Conservation (phyloP, 192 early-diverging fungal genomes). For the Hyaloraphidium curvatum region DNA sequence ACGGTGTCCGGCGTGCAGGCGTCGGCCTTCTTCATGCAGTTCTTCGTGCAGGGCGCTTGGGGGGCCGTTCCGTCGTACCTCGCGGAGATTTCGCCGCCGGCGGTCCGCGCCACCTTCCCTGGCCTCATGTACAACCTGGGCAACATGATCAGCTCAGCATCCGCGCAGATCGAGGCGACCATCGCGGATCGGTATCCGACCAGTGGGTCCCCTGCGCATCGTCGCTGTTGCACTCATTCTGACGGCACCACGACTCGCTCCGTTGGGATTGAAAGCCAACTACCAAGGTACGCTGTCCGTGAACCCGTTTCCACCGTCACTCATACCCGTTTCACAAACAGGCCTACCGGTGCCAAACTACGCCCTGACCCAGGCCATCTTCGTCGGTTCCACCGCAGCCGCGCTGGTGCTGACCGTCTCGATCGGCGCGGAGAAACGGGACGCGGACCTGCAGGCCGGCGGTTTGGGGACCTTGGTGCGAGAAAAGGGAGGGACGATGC, state of each 20-base stretch:
- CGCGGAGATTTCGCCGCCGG: constrained; percentile 43
- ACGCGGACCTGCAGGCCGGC: constrained; percentile 33
- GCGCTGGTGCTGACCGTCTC: constrained; percentile 21
- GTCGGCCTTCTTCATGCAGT: constrained; percentile 29
- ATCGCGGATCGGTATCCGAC: constrained; percentile 19
- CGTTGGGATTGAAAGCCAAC: constrained; percentile 11
- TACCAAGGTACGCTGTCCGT: constrained; percentile 4
- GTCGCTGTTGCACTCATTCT: constrained; percentile 17
- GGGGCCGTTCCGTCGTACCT: constrained; percentile 52
- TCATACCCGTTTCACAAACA: too few species aligned
- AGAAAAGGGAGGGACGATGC: too few species aligned
- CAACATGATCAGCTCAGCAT: constrained; percentile 37
- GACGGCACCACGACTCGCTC: constrained; percentile 21
- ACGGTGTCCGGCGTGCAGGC: constrained; percentile 11
- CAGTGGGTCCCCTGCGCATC: background rate
- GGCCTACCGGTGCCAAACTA: constrained; percentile 24
- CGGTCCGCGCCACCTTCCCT: constrained; percentile 43
- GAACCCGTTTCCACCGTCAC: constrained; percentile 6
- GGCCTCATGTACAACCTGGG: constrained; percentile 59
- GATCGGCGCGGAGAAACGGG: constrained; percentile 35
- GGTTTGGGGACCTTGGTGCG: too few species aligned
- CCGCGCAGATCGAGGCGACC: constrained; percentile 34
- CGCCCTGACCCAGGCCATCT: constrained; percentile 31
- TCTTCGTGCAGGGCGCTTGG: constrained; percentile 36
- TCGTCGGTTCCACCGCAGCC: constrained; percentile 28